phyloP scores from a whole-genome alignment of 169 alveolate genomes.

The Theileria orientalis region DNA sequence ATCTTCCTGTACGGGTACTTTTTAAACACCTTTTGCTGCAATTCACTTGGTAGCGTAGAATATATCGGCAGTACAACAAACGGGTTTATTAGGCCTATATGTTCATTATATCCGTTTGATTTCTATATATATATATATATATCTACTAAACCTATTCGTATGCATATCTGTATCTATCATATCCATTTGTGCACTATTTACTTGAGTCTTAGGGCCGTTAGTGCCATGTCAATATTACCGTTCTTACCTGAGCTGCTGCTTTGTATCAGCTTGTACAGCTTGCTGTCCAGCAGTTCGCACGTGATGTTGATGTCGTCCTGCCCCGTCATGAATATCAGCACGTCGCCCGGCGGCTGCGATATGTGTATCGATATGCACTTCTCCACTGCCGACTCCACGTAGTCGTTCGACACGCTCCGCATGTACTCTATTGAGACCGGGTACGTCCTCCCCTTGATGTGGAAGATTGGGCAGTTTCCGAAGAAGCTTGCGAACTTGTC shows the following conservation, averaged over 20 bases:
- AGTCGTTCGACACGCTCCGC: constrained; percentile 93
- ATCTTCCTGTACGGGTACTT: constrained; percentile 83
- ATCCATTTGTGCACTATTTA: no score
- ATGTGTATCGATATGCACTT: constrained; percentile 96
- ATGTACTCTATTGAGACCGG: constrained; percentile 95
- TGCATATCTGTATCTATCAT: no score
- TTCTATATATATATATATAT: no score
- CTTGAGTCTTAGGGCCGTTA: no score
- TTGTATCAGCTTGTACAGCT: constrained; percentile 75
- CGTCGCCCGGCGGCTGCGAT: constrained; percentile 88
- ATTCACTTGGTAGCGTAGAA: constrained; percentile 97
- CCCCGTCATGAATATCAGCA: constrained; percentile 99
- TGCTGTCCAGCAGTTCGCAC: constrained; percentile 91
- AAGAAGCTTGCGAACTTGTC: constrained; percentile 95
- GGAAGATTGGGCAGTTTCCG: constrained; percentile 97
- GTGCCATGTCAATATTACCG: no score
- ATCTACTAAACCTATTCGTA: background rate
- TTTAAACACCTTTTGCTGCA: constrained; percentile 83
- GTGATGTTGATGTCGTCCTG: constrained; percentile 99
- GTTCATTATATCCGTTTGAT: no score
- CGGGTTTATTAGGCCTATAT: constrained; percentile 71
- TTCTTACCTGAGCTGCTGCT: constrained; percentile 12
- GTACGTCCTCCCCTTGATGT: constrained; percentile 98
- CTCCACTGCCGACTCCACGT: constrained; percentile 98
- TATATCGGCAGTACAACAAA: constrained; percentile 96